Evolutionary conservation across 441 rosid genomes (phyloP), one percentile per base, ranked within the genome.

Genomic region (Eutrema salsugineum): DNA sequence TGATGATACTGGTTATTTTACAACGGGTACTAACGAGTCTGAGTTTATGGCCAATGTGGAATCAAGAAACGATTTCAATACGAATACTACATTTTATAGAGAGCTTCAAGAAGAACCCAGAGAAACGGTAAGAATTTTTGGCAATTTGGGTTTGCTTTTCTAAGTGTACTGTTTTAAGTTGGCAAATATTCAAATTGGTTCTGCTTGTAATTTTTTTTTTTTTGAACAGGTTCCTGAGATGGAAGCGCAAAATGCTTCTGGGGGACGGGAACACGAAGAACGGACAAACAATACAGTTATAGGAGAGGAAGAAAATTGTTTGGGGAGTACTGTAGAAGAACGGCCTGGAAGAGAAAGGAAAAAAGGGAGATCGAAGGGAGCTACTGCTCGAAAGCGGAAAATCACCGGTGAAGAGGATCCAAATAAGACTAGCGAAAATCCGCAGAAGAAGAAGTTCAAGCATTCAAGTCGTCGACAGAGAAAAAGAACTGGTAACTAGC

Each of bases 391-490:
- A 50, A 86, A 84, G 77, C 78, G 84, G 60, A 86, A 86, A 80
- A 82, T 62, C 44, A 72, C 62, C 30, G 66, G 63, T 56, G 83
- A 74, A 56, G 83, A 78, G 43, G 71, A 80, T 54, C 47, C 81
- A 9, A 88, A 77, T 71, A 64, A 83, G 38, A 63, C 83, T 39
- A 75, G 51, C 5, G 68, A 89, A 67, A 75, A 81, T 61, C 85
- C 81, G 20, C 72, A 64, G 40, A 83, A 86, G 82, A 91, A 89
- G 82, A 95, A 86, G 69, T 93, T 95, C 70, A 74, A 92, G 51
- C 97, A 87, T 83, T 78, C 95, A 63, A 83, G 88, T 80, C 90
- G 86, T 46, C 83, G 94, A 47, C 87, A 80, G 72, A 90, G 68
- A 77, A 84, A 87, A 75, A 63, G 78, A 55, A 82, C 63, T 58